These are phyloP conservation scores for Leptographium wingfieldii DNA, from an alignment of 2,329 filamentous ascomycete species.

Conservation along the genomic window DNA sequence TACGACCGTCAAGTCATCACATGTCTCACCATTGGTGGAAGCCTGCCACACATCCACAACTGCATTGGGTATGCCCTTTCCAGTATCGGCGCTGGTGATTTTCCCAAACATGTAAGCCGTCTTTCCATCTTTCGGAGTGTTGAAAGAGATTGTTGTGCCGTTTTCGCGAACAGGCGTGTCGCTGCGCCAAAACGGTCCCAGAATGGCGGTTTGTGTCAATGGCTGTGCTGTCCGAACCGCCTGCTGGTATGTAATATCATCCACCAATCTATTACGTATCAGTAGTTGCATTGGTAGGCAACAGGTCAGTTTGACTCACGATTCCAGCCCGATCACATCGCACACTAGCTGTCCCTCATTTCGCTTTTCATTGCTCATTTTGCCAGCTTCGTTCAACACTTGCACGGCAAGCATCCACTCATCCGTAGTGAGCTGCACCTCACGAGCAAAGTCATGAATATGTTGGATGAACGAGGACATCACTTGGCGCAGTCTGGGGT, in stretches of 20 bases:
- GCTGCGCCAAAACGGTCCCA: conserved; percentile 55
- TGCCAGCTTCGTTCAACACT: conserved; percentile 47
- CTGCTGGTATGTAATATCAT: conserved; percentile 51
- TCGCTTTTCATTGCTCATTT: conserved; percentile 42
- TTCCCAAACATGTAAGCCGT: conserved; percentile 43
- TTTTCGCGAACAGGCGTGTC: conserved; percentile 45
- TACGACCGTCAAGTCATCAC: background rate
- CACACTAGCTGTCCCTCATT: conserved; percentile 53
- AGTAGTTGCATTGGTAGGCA: background rate
- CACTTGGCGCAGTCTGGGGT: conserved; percentile 44
- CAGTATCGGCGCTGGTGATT: conserved; percentile 26
- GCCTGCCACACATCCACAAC: conserved; percentile 52
- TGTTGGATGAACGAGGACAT: conserved; percentile 47
- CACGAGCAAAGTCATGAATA: conserved; percentile 55
- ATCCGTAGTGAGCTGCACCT: conserved; percentile 52
- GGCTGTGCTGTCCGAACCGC: conserved; percentile 26
- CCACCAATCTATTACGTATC: conserved; percentile 29
- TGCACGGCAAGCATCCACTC: conserved; percentile 55
- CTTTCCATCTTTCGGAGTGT: conserved; percentile 25
- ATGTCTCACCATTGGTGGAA: conserved; percentile 33
- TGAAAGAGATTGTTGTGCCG: conserved; percentile 39
- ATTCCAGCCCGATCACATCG: conserved; percentile 51
- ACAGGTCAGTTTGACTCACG: conserved; percentile 9
- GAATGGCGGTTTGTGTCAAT: conserved; percentile 40
- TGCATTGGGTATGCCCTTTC: conserved; percentile 40